A percentile compares a stretch with the other conserved stretches of the same genome.
Conservation (phyloP, 2,329 filamentous ascomycete genomes). For the Fusarium sp. region DNA sequence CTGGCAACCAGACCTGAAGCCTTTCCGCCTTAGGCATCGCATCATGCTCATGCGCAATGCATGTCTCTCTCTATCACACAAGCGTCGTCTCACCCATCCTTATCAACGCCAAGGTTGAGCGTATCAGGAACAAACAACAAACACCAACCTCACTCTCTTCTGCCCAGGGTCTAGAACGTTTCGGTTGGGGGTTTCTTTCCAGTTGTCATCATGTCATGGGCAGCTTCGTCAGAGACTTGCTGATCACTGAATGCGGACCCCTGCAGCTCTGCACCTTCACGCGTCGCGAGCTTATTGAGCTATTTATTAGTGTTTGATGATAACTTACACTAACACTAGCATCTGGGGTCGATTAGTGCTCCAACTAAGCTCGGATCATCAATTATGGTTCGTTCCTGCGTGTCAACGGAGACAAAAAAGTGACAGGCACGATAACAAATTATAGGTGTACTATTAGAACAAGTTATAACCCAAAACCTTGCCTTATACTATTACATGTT, state of each 20-base stretch:
- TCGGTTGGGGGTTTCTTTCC: conserved; percentile 10
- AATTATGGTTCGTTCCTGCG: conserved; percentile 26
- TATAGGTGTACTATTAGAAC: conserved; percentile 10
- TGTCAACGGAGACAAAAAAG: not conserved
- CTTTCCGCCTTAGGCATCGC: conserved; percentile 50
- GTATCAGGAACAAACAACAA: conserved; percentile 39
- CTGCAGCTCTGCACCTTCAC: conserved; percentile 21
- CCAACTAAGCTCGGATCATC: conserved; percentile 19
- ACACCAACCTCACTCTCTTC: conserved; percentile 10
- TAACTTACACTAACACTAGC: conserved; percentile 14
- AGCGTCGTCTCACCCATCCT: conserved; percentile 31
- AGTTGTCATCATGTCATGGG: conserved; percentile 37
- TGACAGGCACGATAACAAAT: not conserved
- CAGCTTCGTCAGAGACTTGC: conserved; percentile 15
- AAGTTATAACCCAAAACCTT: conserved; percentile 1
- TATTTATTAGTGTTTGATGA: conserved; percentile 14
- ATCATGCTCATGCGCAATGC: conserved; percentile 22
- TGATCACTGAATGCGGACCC: conserved; percentile 14
- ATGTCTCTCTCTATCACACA: conserved; percentile 19
- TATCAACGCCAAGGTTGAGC: conserved; percentile 29
- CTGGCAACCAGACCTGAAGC: conserved; percentile 46
- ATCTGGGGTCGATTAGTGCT: conserved; percentile 20
- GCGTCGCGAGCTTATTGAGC: conserved; percentile 21
- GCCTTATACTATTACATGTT: conserved; percentile 16
- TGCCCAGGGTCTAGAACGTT: conserved; percentile 10